These are phyloP conservation scores for Thuja plicata DNA, from an alignment of 83 land plant species.

Conservation along the genomic window DNA sequence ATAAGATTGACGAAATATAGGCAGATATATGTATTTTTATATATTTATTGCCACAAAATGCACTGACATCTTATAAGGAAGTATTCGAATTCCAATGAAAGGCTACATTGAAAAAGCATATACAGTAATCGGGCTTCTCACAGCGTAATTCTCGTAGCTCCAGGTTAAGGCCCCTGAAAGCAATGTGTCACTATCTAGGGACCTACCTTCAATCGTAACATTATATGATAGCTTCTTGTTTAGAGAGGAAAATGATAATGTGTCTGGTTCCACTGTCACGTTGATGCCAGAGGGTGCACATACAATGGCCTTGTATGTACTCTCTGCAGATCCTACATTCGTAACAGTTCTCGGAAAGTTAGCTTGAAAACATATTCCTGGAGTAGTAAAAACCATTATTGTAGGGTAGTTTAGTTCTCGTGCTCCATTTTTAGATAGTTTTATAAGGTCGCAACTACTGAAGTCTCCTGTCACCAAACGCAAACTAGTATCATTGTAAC, in stretches of 20 bases:
- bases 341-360: constrained; percentile 25
- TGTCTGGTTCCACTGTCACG: constrained; percentile 21
- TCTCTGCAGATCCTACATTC: constrained; percentile 19
- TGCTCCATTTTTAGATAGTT: background rate
- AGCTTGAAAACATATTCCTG: background rate
- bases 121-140: constrained; percentile 38
- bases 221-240: constrained; percentile 15
- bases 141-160: constrained; percentile 29
- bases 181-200: background rate
- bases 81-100: too few species aligned
- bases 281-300: constrained; percentile 21
- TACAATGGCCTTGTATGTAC: constrained; percentile 22
- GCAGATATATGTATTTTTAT: too few species aligned
- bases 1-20: too few species aligned
- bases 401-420: background rate
- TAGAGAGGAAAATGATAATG: constrained; percentile 23
- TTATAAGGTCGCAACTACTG: background rate
- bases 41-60: too few species aligned
- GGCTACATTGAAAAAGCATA: background rate
- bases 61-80: too few species aligned
- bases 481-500: constrained; percentile 8
- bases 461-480: background rate
- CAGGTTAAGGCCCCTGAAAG: constrained; percentile 30
- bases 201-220: constrained; percentile 8
- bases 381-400: background rate